These are phyloP conservation scores for Cornus florida DNA, from an alignment of 148 eudicot species.

Conservation along the genomic window DNA sequence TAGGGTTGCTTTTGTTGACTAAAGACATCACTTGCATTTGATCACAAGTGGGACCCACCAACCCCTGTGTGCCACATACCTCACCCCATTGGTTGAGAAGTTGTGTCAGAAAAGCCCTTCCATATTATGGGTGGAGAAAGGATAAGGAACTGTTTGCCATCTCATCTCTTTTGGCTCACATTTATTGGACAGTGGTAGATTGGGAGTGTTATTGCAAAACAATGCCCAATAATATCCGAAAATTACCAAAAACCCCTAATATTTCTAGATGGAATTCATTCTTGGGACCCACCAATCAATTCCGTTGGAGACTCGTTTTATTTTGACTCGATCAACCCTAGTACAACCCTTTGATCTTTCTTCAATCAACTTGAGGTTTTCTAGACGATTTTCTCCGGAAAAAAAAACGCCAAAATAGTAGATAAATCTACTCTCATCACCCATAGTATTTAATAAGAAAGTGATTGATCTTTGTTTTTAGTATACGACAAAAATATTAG, in stretches of 20 bases:
- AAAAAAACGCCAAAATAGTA: not conserved
- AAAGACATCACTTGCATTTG: not conserved
- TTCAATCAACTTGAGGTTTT: not conserved
- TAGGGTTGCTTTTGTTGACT: slow-evolving; percentile 17
- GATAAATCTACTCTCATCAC: not conserved
- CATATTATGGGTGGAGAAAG: not conserved
- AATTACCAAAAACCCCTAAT: not conserved
- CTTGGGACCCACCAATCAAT: not conserved
- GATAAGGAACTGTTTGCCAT: not conserved
- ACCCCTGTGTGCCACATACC: slow-evolving; percentile 31
- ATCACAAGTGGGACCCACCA: slow-evolving; percentile 5
- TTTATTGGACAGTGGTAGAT: not conserved
- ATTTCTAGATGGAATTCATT: not conserved
- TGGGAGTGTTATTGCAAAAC: not conserved
- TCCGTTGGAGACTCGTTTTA: not conserved
- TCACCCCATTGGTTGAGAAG: slow-evolving; percentile 22
- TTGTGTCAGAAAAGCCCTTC: slow-evolving; percentile 1
- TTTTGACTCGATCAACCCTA: not conserved
- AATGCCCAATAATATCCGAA: not conserved
- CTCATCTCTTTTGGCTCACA: not conserved
- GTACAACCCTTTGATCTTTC: not conserved
- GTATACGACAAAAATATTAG: too few relatives aligned
- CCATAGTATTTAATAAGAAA: not conserved
- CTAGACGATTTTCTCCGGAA: not conserved
- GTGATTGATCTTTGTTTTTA: not conserved